phyloP scores from a whole-genome alignment of 495 filamentous ascomycete genomes.

The Penicillium waksmanii region DNA sequence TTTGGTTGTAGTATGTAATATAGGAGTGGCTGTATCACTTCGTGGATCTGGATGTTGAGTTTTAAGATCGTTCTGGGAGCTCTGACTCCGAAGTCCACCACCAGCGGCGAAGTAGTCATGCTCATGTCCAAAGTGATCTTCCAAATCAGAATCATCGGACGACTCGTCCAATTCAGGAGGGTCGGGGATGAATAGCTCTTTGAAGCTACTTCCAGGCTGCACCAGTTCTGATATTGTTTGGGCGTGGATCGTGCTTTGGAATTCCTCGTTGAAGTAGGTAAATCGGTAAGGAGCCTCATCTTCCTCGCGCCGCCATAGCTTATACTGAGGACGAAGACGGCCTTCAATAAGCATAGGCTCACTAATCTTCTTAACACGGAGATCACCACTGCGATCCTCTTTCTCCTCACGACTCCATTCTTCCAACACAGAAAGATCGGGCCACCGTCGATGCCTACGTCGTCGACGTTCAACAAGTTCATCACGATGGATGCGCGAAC shows the following conservation, averaged over 20 bases:
- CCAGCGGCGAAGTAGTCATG: neutral
- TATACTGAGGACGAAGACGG: conserved; percentile 77
- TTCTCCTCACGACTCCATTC: conserved; percentile 93
- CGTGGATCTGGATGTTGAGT: conserved; percentile 10
- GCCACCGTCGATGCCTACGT: conserved; percentile 61
- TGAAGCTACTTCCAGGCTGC: conserved; percentile 80
- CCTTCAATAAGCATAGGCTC: conserved; percentile 92
- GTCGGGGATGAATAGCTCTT: conserved; percentile 81
- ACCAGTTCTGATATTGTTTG: conserved; percentile 91
- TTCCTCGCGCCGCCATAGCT: conserved; percentile 80
- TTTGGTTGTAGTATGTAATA: neutral
- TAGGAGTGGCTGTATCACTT: conserved; percentile 9
- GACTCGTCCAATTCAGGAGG: conserved; percentile 65
- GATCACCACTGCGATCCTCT: conserved; percentile 81
- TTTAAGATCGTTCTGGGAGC: conserved; percentile 8
- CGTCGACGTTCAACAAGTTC: conserved; percentile 56
- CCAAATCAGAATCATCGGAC: conserved; percentile 65
- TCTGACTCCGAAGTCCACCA: conserved; percentile 12
- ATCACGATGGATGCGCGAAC: conserved; percentile 39
- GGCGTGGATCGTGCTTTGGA: conserved; percentile 90
- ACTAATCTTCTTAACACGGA: conserved; percentile 88
- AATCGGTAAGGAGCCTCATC: conserved; percentile 93
- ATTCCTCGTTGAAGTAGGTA: conserved; percentile 98
- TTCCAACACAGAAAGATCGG: conserved; percentile 75
- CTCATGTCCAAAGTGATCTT: conserved; percentile 27